A percentile compares a stretch with the other conserved stretches of the same genome.
These are phyloP conservation scores for Ophiocordyceps unilateralis DNA, from an alignment of 2,329 filamentous ascomycete species.

Conservation along the genomic window DNA sequence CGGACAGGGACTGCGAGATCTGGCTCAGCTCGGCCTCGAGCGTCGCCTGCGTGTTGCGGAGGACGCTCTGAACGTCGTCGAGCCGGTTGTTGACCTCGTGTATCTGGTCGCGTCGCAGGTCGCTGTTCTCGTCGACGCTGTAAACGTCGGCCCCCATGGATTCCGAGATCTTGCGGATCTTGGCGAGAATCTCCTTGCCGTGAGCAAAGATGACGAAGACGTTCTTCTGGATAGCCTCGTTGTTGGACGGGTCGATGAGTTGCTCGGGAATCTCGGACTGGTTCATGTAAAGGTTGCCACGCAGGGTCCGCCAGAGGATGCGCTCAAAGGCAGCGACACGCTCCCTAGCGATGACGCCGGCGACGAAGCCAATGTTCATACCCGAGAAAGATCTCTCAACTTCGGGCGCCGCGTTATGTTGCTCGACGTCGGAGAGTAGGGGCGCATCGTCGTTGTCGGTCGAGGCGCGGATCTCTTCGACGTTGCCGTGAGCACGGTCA, in stretches of 20 bases:
- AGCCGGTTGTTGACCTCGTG: constrained; percentile 93
- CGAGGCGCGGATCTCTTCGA: constrained; percentile 88
- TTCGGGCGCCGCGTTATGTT: constrained; percentile 50
- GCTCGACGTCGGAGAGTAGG: constrained; percentile 80
- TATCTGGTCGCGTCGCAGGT: constrained; percentile 86
- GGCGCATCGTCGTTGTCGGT: constrained; percentile 85
- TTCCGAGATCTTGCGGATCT: constrained; percentile 98
- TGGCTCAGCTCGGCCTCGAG: constrained; percentile 84
- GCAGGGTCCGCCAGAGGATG: constrained; percentile 91
- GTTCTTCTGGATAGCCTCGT: constrained; percentile 88
- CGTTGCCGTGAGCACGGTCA: constrained; percentile 86
- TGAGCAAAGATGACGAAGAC: constrained; percentile 99
- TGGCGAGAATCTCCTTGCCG: constrained; percentile 93
- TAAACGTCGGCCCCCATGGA: constrained; percentile 92
- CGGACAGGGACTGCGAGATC: constrained; percentile 79
- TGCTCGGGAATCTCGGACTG: constrained; percentile 95
- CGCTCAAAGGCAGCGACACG: constrained; percentile 91
- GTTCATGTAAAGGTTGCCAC: constrained; percentile 99
- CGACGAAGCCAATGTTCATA: constrained; percentile 98
- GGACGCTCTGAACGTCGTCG: constrained; percentile 76
- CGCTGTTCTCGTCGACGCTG: constrained; percentile 93
- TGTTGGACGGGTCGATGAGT: constrained; percentile 79
- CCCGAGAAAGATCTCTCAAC: constrained; percentile 79
- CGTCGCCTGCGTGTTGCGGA: constrained; percentile 88
- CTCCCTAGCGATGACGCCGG: constrained; percentile 86